Evolutionary conservation across 108 stramenopile species (phyloP).

Genomic region (Schizochytrium sp.): DNA sequence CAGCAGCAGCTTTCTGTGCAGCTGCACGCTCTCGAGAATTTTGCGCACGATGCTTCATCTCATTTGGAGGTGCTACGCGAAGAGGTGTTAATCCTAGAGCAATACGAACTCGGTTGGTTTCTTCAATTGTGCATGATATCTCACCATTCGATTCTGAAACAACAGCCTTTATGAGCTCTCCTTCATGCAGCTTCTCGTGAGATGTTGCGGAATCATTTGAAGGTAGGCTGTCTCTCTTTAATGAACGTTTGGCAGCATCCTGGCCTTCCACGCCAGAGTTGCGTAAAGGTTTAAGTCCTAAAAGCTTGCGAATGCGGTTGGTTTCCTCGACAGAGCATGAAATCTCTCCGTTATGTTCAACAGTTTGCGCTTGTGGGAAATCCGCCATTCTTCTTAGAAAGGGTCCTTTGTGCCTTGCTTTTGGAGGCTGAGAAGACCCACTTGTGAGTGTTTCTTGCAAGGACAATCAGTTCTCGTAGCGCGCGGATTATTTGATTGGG

Average conservation of each 20-base stretch:
- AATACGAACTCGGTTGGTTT: constrained; percentile 85
- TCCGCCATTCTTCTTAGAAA: neutral
- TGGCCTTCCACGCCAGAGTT: neutral
- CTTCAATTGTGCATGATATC: constrained; percentile 78
- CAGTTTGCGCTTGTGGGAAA: constrained; percentile 25
- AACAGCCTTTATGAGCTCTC: neutral
- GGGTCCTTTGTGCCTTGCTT: no score
- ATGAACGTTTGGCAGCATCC: neutral
- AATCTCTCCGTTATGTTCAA: constrained; percentile 37
- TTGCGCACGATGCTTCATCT: no score
- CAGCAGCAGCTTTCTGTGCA: neutral
- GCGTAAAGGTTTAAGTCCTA: neutral
- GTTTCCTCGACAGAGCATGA: constrained; percentile 55
- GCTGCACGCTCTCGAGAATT: neutral
- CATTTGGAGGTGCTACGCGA: neutral
- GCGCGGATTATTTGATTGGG: no score
- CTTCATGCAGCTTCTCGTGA: neutral
- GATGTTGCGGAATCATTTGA: no score
- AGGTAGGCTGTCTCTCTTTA: no score
- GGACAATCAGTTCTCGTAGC: no score
- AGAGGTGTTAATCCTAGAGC: constrained; percentile 82
- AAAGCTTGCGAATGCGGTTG: constrained; percentile 50
- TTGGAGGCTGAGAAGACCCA: no score
- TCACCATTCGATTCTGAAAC: neutral
- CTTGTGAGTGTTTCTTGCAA: no score